Evolutionary conservation across 2,329 filamentous ascomycete genomes (phyloP).

Genomic region (Monilinia vaccinii-corymbosi): DNA sequence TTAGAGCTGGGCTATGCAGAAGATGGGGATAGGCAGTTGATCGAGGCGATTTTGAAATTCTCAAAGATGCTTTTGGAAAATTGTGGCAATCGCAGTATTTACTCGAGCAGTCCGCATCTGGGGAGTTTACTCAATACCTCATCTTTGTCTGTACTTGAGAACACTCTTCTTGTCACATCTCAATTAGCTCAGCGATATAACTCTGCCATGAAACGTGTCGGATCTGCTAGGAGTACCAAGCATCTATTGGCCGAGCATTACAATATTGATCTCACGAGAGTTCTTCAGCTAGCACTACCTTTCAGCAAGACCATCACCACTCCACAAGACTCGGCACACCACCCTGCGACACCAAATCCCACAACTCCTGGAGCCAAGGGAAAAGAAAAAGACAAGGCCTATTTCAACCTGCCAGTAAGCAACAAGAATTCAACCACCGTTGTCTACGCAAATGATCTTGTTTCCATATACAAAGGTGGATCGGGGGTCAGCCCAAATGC

Average conservation of each 20-base stretch:
- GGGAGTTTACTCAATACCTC: conserved; percentile 86
- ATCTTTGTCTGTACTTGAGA: conserved; percentile 67
- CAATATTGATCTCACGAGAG: conserved; percentile 66
- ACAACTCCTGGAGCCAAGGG: conserved; percentile 54
- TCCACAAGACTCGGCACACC: conserved; percentile 37
- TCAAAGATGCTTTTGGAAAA: conserved; percentile 84
- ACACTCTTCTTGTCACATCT: conserved; percentile 70
- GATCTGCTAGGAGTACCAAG: conserved; percentile 61
- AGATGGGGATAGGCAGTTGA: conserved; percentile 72
- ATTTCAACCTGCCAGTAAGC: conserved; percentile 33
- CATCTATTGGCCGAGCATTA: conserved; percentile 78
- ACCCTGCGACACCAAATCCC: conserved; percentile 43
- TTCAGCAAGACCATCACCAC: conserved; percentile 63
- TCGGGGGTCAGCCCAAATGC: conserved; percentile 28
- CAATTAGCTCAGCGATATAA: conserved; percentile 90
- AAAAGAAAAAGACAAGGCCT: conserved; percentile 73
- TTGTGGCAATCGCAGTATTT: conserved; percentile 93
- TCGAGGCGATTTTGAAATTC: conserved; percentile 75
- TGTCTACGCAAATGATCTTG: conserved; percentile 76
- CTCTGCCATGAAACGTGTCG: conserved; percentile 70
- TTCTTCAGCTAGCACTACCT: conserved; percentile 74
- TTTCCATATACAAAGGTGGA: conserved; percentile 59
- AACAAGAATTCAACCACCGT: conserved; percentile 36
- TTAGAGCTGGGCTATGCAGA: conserved; percentile 52
- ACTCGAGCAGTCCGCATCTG: conserved; percentile 83